Evolutionary conservation across 2,329 filamentous ascomycete species (phyloP), one percentile per base, ranked within the genome.

Genomic region (Talaromyces sp.): DNA sequence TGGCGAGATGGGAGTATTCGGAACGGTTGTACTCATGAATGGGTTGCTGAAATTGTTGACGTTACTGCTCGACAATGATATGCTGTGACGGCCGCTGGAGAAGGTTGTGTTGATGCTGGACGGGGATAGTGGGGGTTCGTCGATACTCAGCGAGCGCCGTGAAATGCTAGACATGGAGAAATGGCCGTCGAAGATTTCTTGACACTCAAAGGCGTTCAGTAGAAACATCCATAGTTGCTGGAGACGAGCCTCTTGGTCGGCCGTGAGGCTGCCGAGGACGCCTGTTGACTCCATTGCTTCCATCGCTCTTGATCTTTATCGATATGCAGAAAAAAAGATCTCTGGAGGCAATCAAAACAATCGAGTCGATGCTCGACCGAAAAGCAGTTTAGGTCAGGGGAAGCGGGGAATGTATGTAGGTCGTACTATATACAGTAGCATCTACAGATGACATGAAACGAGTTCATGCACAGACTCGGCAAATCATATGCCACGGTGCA

Each of bases 181-280:
- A 31, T 37, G 63, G 60, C 70, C 83, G 52, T 84, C 82, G 70
- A 87, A 58, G 3, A 33, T 10, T 16, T 62, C 52, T 27, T 39
- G 33, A 22, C 41, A 22, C 3, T 65, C 64, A 50, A 65, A 65
- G 35, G 95, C 83, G 66, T 90, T 88, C 69, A 96, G 84, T 35
- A 92, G 83, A 62, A 88, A 83, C 19, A 84, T 79, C 95, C 95
- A 99, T 69, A 98, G 84, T 75, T 94, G 89, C 72, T 90, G 90
- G 66, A 99, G 81, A 79, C 95, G 97, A 67, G 87, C 86, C 71
- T 97, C 91, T 79, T 99, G 88, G 66, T 96, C 92, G 2, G 87
- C 77, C 14, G 92, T 96, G 63, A 99, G 82, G 70, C 91, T 97
- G 65, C 92, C 93, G 60, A 92, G 86, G 67, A 93, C 88, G 50